A percentile compares a stretch with the other conserved stretches of the same genome.
Evolutionary conservation across 257 asterid species (phyloP).

Genomic region (Przewalskia tangutica): DNA sequence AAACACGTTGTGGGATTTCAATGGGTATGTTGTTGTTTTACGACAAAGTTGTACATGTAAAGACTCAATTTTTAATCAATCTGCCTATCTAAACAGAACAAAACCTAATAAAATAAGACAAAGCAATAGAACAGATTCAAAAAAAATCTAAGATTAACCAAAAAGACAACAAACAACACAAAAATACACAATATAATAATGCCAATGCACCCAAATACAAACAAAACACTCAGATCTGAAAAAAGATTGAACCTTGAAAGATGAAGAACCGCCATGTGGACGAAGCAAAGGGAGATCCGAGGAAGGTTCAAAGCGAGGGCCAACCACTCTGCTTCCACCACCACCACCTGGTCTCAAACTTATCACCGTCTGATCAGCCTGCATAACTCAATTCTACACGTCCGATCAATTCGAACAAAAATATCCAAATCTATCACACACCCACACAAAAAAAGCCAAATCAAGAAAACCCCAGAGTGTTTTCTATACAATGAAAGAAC

Average conservation of each 20-base stretch:
- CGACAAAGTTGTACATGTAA: neutral
- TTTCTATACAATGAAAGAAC: neutral
- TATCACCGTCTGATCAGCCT: slow-evolving; percentile 43
- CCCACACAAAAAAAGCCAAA: neutral
- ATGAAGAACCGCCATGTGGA: slow-evolving; percentile 28
- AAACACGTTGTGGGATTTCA: too few relatives aligned
- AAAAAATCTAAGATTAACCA: neutral
- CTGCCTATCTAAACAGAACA: neutral
- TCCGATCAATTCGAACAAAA: slow-evolving; percentile 10
- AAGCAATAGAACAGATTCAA: neutral
- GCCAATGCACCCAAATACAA: neutral
- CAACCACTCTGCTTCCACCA: slow-evolving; percentile 28
- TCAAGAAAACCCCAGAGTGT: neutral
- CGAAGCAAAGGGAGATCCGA: slow-evolving; percentile 26
- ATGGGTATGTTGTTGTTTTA: too few relatives aligned
- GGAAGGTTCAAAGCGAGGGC: slow-evolving; percentile 32
- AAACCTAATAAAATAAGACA: neutral
- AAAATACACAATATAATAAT: neutral
- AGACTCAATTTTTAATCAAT: too few relatives aligned
- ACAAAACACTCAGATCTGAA: slow-evolving; percentile 10
- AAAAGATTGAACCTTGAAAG: slow-evolving; percentile 12
- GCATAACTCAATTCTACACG: slow-evolving; percentile 34
- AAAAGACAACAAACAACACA: neutral
- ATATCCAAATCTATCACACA: neutral
- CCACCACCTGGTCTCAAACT: slow-evolving; percentile 53